phyloP scores from a whole-genome alignment of 2,329 filamentous ascomycete genomes.

The Seiridium cupressi region DNA sequence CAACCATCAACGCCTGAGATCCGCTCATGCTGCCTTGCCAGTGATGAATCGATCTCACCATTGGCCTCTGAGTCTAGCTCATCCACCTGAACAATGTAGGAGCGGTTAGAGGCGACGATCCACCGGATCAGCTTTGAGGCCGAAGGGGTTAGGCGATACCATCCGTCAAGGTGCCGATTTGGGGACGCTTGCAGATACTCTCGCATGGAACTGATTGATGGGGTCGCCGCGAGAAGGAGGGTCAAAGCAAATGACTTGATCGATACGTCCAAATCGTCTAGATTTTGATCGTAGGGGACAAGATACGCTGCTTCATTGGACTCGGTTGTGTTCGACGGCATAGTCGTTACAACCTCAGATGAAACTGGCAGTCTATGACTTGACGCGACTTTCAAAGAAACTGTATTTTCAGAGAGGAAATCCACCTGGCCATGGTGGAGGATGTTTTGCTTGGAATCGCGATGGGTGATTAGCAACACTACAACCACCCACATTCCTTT shows the following conservation, averaged over 20 bases:
- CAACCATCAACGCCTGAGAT: slow-evolving; percentile 65
- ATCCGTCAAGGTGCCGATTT: slow-evolving; percentile 38
- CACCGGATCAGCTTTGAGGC: slow-evolving; percentile 72
- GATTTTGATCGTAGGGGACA: slow-evolving; percentile 50
- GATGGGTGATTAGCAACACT: slow-evolving; percentile 6
- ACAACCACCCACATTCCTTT: slow-evolving; percentile 24
- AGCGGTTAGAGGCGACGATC: slow-evolving; percentile 88
- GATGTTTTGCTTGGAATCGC: not conserved
- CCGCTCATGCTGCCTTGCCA: slow-evolving; percentile 38
- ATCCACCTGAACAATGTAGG: slow-evolving; percentile 78
- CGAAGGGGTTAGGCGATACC: slow-evolving; percentile 60
- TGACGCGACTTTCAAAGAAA: slow-evolving; percentile 18
- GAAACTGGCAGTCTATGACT: slow-evolving; percentile 14
- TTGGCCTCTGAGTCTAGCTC: slow-evolving; percentile 20
- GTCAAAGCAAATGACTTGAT: slow-evolving; percentile 50
- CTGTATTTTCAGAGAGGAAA: not conserved
- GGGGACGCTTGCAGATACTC: slow-evolving; percentile 40
- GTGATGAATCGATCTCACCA: slow-evolving; percentile 3
- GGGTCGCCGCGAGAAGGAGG: slow-evolving; percentile 56
- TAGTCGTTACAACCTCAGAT: not conserved
- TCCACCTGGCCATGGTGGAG: slow-evolving; percentile 23
- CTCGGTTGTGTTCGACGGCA: not conserved
- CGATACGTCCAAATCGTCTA: slow-evolving; percentile 44
- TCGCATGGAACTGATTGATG: slow-evolving; percentile 58
- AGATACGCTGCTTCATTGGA: slow-evolving; percentile 11